Evolutionary conservation across 2,329 filamentous ascomycete genomes (phyloP).

Genomic region (Venturia pyrina): DNA sequence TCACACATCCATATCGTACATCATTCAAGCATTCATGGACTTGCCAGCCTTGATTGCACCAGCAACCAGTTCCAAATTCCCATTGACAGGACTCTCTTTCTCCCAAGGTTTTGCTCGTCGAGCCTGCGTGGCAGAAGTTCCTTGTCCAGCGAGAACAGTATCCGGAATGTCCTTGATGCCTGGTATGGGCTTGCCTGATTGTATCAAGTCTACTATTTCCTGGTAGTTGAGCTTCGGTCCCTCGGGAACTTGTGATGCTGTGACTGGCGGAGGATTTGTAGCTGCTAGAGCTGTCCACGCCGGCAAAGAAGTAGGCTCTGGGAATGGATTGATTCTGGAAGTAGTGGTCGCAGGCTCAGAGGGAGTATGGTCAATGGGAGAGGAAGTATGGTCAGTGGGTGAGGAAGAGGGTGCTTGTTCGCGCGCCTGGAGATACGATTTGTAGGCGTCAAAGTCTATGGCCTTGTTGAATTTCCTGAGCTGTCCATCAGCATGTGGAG

Average conservation of each 20-base stretch:
- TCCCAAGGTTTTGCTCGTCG: constrained; percentile 72
- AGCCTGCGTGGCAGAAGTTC: constrained; percentile 43
- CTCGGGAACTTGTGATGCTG: constrained; percentile 6
- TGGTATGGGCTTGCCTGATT: constrained; percentile 70
- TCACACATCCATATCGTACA: background rate
- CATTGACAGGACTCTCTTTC: constrained; percentile 34
- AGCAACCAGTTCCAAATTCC: background rate
- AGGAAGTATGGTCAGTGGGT: background rate
- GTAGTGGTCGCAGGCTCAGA: background rate
- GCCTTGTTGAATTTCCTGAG: constrained; percentile 32
- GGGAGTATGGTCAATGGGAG: background rate
- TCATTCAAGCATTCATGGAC: background rate
- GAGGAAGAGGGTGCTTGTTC: constrained; percentile 16
- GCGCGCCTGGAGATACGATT: constrained; percentile 47
- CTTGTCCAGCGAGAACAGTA: constrained; percentile 62
- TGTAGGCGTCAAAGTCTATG: constrained; percentile 60
- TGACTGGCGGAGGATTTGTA: constrained; percentile 1
- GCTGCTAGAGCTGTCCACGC: constrained; percentile 5
- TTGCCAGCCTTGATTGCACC: constrained; percentile 1
- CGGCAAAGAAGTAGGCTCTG: background rate
- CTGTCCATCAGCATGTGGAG: background rate
- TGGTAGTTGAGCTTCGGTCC: constrained; percentile 8
- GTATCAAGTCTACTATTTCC: constrained; percentile 76
- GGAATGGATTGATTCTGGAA: background rate
- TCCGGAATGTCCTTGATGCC: constrained; percentile 82